Evolutionary conservation across 2,329 filamentous ascomycete species (phyloP), one percentile per base, ranked within the genome.

Genomic region (Colletotrichum cordylinicola): DNA sequence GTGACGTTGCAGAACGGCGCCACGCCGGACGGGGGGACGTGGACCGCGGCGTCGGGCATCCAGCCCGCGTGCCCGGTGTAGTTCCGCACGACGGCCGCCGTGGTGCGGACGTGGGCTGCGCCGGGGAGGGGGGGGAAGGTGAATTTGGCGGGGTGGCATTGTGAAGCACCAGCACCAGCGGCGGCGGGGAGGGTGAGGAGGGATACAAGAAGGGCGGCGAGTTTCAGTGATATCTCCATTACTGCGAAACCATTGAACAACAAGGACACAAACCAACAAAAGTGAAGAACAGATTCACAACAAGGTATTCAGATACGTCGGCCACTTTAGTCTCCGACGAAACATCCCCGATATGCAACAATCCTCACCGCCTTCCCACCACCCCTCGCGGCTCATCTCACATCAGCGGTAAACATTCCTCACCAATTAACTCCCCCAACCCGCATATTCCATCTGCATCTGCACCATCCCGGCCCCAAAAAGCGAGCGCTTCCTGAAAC

Each of bases 1-100:
- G 76, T 79, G 55, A 79, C 70, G 29, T 79, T 79, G 73, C 77
- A 79, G 61, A 80, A 77, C 21, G 37, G 60, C 2, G 18, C 15
- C 18, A 58, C 61, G 21, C 31, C 61, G 3, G 29, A 31, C 4
- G 31, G 15, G 7, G 60, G 43, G 5, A 65, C 31, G 16, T n/a
- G 10, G 4, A 71, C n/a, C 5, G 69, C 9, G 0, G 48, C 15
- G 8, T 71, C 69, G 10, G 43, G 27, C 21, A 21, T 4, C 8
- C 18, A 33, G 2, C 43, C 21, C 8, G 16, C 1, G 24, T 64
- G 39, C 12, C 60, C 43, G n/a, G 33, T 71, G 6, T 43, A 71
- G 9, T 71, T 58, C 8, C 31, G 18, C 60, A 71, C 60, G 12
- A 24, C 60, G 4, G 31, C n/a, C 9, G 61, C 33, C 2, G 24